phyloP scores from a whole-genome alignment of 257 asterid species.

The Leptodermis oblonga region DNA sequence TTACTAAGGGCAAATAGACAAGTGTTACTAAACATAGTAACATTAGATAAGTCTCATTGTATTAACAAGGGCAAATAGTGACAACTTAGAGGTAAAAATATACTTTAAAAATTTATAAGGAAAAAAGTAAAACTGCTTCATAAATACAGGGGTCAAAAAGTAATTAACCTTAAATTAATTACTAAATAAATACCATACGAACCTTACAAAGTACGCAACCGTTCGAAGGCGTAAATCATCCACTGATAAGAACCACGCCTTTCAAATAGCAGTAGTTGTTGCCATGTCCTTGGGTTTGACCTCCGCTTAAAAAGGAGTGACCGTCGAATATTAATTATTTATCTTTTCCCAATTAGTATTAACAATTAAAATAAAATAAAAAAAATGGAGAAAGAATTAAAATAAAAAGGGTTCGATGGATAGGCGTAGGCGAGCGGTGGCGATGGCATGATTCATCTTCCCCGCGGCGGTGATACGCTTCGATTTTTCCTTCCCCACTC shows the following conservation, averaged over 20 bases:
- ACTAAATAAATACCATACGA: no score
- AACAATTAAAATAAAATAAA: background rate
- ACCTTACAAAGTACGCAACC: no score
- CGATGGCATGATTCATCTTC: background rate
- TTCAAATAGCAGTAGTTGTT: background rate
- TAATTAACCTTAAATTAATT: no score
- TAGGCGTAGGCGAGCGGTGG: constrained; percentile 4
- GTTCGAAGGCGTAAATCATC: background rate
- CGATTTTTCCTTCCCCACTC: background rate
- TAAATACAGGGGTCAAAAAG: no score
- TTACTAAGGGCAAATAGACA: no score
- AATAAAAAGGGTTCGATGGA: background rate
- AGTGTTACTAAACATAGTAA: no score
- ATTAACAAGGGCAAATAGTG: no score
- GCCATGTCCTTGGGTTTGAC: background rate
- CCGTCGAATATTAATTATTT: background rate
- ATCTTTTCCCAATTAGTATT: background rate
- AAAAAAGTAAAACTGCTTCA: no score
- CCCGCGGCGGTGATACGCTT: background rate
- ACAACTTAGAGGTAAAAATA: no score
- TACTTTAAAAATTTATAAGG: no score
- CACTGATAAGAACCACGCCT: background rate
- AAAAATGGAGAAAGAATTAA: background rate
- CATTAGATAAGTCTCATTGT: no score
- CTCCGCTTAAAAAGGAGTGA: background rate